Evolutionary conservation across 1,284 basidiomycete species (phyloP), one percentile per base, ranked within the genome.

Genomic region (Apiotrichum gamsii): DNA sequence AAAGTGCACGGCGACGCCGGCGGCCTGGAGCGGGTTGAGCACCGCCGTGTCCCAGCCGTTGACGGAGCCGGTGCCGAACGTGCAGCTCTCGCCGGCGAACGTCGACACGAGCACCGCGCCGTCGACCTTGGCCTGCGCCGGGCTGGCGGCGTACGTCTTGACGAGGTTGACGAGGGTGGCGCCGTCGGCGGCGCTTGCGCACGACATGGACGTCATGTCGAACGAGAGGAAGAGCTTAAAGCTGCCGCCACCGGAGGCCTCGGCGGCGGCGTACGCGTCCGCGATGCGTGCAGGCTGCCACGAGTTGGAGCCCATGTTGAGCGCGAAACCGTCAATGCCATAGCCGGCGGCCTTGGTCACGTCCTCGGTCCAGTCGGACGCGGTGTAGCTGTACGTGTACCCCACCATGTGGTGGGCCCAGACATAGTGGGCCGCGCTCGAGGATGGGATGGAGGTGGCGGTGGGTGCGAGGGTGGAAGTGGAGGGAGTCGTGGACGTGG

Each of bases 181-280:
- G 13, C 73, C 69, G 50, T 86, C 79, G n/a, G 60, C 59, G 2
- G 78, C 59, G 5, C 77, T 76, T 0, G 58, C 61, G 58, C 86
- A 87, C 0, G 81, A 77, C 29, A 72, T 50, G 8, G 58, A 57
- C 3, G 62, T 60, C 49, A 70, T 60, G 53, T 70, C 68, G 40
- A 70, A 57, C 8, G 65, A 64, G 21, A 89, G 65, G 72, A 88
- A 89, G 47, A 89, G 70, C 66, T 86, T 85, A 75, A 89, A 90
- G 5, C 51, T 51, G 31, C 64, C 58, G 5, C 51, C 50, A 30
- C 64, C 58, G 32, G 66, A 56, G 3, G 61, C 48, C 8, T 77
- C 75, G 14, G 66, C 67, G 1, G 77, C 77, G 1, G 66, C 63
- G 60, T 78, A 89, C 74, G 85, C 87, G 49, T 82, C 77, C 14